Conservation (phyloP, 2,329 filamentous ascomycete genomes). For the Penicillium sp. region DNA sequence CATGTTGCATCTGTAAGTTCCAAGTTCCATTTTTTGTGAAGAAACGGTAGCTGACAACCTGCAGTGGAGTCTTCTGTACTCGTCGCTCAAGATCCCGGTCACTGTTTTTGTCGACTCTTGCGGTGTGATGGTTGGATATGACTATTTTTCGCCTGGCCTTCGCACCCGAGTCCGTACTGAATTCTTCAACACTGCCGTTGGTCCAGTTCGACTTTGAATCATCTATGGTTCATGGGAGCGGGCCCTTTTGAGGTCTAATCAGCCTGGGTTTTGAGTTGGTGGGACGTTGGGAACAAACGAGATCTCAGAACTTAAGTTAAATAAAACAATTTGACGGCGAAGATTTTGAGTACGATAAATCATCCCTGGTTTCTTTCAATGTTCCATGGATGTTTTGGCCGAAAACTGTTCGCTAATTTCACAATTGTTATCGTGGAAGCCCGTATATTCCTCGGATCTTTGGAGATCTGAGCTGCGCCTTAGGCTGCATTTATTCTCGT, state of each 20-base stretch:
- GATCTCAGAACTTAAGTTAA: background rate
- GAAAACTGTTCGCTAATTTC: no score
- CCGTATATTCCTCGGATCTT: no score
- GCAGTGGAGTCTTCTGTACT: slow-evolving; percentile 40
- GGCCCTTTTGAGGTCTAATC: background rate
- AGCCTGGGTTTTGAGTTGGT: background rate
- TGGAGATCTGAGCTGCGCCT: no score
- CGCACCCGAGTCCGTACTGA: slow-evolving; percentile 11
- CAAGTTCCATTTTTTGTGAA: background rate
- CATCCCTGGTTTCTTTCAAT: no score
- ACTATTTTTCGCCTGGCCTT: slow-evolving; percentile 26
- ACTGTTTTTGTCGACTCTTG: slow-evolving; percentile 41
- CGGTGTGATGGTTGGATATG: slow-evolving; percentile 39
- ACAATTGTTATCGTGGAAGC: no score
- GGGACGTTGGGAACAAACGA: background rate
- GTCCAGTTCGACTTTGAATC: background rate
- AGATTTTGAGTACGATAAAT: no score
- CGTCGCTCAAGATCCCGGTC: slow-evolving; percentile 30
- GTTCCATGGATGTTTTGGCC: no score
- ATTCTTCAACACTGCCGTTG: slow-evolving; percentile 6
- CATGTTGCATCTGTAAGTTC: slow-evolving; percentile 2
- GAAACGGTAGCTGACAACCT: background rate
- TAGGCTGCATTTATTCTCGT: no score
- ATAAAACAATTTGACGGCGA: background rate
- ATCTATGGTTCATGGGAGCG: no score